phyloP scores from a whole-genome alignment of 306 rosid species.

The Pyrus communis region DNA sequence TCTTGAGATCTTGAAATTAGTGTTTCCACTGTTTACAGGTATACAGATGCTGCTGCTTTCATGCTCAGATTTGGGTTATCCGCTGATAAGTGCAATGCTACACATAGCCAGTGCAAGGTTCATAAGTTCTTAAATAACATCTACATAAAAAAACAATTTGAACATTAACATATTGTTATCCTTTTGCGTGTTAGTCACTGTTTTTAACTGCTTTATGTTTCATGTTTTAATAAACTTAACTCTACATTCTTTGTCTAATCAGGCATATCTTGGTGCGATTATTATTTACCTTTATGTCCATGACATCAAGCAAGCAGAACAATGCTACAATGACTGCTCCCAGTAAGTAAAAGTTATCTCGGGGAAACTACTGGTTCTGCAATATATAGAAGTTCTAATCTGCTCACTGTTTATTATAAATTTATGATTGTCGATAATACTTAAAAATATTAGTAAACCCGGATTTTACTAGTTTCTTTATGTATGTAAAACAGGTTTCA shows the following conservation, averaged over 20 bases:
- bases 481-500: neutral
- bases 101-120: constrained; percentile 91
- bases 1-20: neutral
- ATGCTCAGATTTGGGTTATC: constrained; percentile 74
- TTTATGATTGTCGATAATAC: no score
- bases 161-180: neutral
- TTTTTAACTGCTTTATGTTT: neutral
- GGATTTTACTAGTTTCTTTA: no score
- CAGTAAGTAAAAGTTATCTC: constrained; percentile 51
- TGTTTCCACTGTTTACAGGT: constrained; percentile 42
- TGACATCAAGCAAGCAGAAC: constrained; percentile 86
- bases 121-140: neutral
- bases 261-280: constrained; percentile 92
- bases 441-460: no score
- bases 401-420: no score
- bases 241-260: constrained; percentile 22
- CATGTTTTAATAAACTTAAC: neutral
- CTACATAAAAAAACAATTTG: neutral
- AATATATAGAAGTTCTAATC: no score
- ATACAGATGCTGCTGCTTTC: constrained; percentile 73
- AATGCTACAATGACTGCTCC: constrained; percentile 86
- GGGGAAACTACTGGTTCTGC: no score
- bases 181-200: neutral
- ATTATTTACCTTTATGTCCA: constrained; percentile 72
- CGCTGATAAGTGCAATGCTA: constrained; percentile 86